These are phyloP conservation scores for Chaetomium olivaceum DNA, from an alignment of 2,329 filamentous ascomycete species.

Conservation along the genomic window DNA sequence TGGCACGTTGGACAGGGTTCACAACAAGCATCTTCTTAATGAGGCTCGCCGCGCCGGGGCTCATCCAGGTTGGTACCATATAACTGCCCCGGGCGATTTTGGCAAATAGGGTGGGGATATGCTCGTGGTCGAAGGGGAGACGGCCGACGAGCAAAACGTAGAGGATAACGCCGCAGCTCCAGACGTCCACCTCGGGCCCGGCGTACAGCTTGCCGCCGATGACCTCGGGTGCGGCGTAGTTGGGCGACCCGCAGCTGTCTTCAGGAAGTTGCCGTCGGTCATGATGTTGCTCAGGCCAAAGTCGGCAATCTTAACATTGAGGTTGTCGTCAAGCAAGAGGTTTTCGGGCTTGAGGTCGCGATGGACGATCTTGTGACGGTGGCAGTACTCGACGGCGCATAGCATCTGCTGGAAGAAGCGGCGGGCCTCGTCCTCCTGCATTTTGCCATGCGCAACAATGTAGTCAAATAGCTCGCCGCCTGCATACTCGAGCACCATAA, in stretches of 20 bases:
- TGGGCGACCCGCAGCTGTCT: constrained; percentile 98
- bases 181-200: constrained; percentile 96
- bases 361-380: constrained; percentile 98
- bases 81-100: constrained; percentile 97
- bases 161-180: constrained; percentile 92
- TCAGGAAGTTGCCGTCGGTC: constrained; percentile 98
- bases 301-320: constrained; percentile 99
- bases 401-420: constrained; percentile 99
- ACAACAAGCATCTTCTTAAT: constrained; percentile 95
- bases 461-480: constrained; percentile 97
- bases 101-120: constrained; percentile 95
- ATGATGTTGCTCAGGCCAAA: constrained; percentile 99
- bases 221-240: constrained; percentile 96
- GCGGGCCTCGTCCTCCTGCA: constrained; percentile 88
- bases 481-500: constrained; percentile 98
- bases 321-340: constrained; percentile 85
- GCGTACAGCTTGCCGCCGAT: constrained; percentile 98
- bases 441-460: constrained; percentile 89
- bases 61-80: constrained; percentile 88
- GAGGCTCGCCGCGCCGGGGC: constrained; percentile 74
- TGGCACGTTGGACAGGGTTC: constrained; percentile 90
- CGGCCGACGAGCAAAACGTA: constrained; percentile 80
- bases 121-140: constrained; percentile 96
- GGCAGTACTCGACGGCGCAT: constrained; percentile 97
- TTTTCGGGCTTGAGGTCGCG: constrained; percentile 98